phyloP scores from a whole-genome alignment of 2,329 filamentous ascomycete species.

The Triangularia verruculosa region DNA sequence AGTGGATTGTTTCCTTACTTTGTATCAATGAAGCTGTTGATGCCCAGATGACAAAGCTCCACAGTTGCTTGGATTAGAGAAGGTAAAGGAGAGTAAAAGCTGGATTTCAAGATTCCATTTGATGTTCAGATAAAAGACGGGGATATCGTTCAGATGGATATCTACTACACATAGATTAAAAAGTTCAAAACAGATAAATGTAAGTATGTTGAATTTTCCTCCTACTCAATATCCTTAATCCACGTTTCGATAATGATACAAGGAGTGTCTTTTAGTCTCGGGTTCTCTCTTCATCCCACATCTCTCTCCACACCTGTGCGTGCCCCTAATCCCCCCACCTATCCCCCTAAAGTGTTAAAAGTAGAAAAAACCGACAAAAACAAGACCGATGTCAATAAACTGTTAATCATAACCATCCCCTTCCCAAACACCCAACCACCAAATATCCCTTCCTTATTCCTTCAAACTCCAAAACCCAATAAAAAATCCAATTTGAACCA shows the following conservation, averaged over 20 bases:
- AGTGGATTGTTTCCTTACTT: too few species aligned
- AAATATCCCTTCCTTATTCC: neutral
- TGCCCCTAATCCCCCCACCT: neutral
- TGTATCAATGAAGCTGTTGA: too few species aligned
- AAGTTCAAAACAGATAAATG: neutral
- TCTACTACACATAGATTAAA: too few species aligned
- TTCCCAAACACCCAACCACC: neutral
- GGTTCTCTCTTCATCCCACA: too few species aligned
- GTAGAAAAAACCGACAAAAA: neutral
- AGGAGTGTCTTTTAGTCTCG: neutral
- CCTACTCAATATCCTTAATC: neutral
- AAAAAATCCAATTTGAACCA: neutral
- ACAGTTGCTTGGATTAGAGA: too few species aligned
- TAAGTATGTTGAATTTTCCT: neutral
- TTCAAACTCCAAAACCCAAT: too few species aligned
- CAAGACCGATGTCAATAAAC: neutral
- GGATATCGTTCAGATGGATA: neutral
- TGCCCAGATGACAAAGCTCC: too few species aligned
- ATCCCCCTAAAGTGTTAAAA: neutral
- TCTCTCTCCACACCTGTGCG: neutral
- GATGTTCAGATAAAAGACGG: too few species aligned
- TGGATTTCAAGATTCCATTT: too few species aligned
- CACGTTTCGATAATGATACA: neutral
- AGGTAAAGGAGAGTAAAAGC: too few species aligned
- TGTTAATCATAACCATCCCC: neutral